Evolutionary conservation across 2,329 filamentous ascomycete species (phyloP), one percentile per base, ranked within the genome.

Genomic region (Knoxdaviesia proteae): DNA sequence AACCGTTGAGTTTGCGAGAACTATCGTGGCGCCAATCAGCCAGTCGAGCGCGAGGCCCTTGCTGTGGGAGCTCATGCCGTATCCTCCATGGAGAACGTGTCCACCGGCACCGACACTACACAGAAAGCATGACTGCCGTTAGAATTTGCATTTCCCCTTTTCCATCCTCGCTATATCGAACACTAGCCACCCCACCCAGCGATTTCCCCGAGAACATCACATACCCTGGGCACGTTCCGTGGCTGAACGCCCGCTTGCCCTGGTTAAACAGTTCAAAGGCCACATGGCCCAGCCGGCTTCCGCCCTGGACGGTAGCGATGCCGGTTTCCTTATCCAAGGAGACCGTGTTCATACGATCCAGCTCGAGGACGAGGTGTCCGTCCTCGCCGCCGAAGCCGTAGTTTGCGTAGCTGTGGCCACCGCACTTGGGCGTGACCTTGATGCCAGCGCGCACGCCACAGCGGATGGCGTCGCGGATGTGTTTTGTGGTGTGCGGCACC

Each of bases 371-470:
- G 10, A 65, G 49, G 8, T 58, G 57, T 1, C 62, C 61, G 47
- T 64, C 54, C 29, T 56, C 53, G 3, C 62, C 62, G 1, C 61
- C 61, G 7, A 56, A 56, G 46, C 64, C 64, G 43, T 62, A 67
- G 36, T 66, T 69, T 0, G 57, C 69, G 52, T 69, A 73, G 36
- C 62, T 66, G 49, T 73, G 69, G 0, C 69, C 69, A 8, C 69
- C 69, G 35, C 61, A 60, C 46, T 62, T 64, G 3, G 68, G 57
- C 38, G 68, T 67, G 3, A 73, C 64, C 40, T 68, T 65, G 31
- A 67, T 53, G 7, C 54, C 54, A 38, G 53, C 47, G 30, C 58
- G 49, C 1, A 52, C 50, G 1, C 65, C 68, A 44, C 67, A 71
- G 37, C 54, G 52, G 9, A 73, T 59, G 4, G 67, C 61, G 4